phyloP scores from a whole-genome alignment of 805 yeast species.

The Wickerhamomyces sydowiorum region DNA sequence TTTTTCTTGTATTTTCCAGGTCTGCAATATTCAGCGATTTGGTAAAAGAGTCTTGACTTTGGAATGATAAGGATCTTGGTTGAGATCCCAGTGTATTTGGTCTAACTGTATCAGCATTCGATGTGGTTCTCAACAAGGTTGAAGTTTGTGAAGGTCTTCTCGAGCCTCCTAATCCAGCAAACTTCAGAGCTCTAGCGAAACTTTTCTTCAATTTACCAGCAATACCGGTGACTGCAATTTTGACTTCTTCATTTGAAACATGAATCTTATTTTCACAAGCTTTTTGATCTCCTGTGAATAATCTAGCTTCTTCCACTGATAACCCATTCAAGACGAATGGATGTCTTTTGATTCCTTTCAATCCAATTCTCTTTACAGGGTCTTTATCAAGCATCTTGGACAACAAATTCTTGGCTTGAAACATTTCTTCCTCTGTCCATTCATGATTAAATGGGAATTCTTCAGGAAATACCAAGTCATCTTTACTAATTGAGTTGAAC shows the following conservation, averaged over 20 bases:
- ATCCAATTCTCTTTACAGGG: slow-evolving; percentile 61
- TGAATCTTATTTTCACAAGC: slow-evolving; percentile 34
- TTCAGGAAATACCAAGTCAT: slow-evolving; percentile 53
- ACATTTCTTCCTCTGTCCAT: slow-evolving; percentile 33
- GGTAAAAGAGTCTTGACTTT: not conserved
- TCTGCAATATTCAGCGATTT: not conserved
- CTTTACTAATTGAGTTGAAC: slow-evolving; percentile 72
- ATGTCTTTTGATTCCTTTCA: slow-evolving; percentile 69
- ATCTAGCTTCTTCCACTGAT: slow-evolving; percentile 18
- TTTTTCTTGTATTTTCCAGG: not conserved
- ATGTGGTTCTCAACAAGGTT: not conserved
- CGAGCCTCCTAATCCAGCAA: slow-evolving; percentile 12
- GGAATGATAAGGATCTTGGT: not conserved
- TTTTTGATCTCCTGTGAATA: slow-evolving; percentile 20
- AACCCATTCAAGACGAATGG: slow-evolving; percentile 55
- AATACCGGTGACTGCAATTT: slow-evolving; percentile 77
- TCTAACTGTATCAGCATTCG: not conserved
- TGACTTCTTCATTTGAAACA: slow-evolving; percentile 62
- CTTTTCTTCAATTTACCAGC: slow-evolving; percentile 49
- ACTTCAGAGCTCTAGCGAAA: slow-evolving; percentile 21
- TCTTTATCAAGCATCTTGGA: slow-evolving; percentile 59
- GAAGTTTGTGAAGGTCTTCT: not conserved
- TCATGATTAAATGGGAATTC: slow-evolving; percentile 37
- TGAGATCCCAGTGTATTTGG: not conserved
- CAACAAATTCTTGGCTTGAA: slow-evolving; percentile 50